A percentile compares a stretch with the other conserved stretches of the same genome.
These are phyloP conservation scores for Cercospora zeae-maydis DNA, from an alignment of 2,329 filamentous ascomycete species.

Conservation along the genomic window DNA sequence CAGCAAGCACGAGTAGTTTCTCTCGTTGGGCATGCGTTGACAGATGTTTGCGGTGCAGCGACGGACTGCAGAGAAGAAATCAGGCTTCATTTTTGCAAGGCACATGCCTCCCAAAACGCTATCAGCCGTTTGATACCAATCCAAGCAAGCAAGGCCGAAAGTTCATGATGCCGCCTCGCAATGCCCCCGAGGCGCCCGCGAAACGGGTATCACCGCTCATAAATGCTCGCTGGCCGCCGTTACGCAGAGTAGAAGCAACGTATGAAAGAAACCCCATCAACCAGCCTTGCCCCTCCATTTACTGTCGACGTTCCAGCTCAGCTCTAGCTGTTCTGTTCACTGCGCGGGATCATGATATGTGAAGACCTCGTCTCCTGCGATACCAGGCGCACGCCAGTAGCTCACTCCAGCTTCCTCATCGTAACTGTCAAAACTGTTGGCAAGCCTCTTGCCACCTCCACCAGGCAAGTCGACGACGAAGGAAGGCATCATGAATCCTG, in stretches of 20 bases:
- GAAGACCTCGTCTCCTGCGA: slow-evolving; percentile 49
- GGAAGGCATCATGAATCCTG: slow-evolving; percentile 60
- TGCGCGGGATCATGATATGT: slow-evolving; percentile 56
- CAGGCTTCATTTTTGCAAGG: background rate
- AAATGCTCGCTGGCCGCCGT: background rate
- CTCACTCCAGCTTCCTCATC: slow-evolving; percentile 53
- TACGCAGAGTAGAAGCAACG: background rate
- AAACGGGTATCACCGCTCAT: background rate
- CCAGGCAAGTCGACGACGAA: slow-evolving; percentile 63
- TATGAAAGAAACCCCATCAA: background rate
- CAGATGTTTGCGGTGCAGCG: background rate
- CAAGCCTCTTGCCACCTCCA: slow-evolving; percentile 61
- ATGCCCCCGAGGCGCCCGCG: background rate
- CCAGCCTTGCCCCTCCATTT: background rate
- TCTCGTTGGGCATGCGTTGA: background rate
- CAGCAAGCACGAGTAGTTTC: background rate
- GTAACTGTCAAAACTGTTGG: slow-evolving; percentile 53
- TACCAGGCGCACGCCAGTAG: slow-evolving; percentile 54
- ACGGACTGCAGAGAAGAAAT: background rate
- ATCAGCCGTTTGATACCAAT: background rate
- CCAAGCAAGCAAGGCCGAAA: background rate
- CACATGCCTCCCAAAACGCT: background rate
- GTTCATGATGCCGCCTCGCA: background rate
- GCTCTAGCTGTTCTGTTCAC: slow-evolving; percentile 3
- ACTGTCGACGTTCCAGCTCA: slow-evolving; percentile 11